These are phyloP conservation scores for Macrophomina tecta DNA, from an alignment of 2,329 filamentous ascomycete species.

Conservation along the genomic window DNA sequence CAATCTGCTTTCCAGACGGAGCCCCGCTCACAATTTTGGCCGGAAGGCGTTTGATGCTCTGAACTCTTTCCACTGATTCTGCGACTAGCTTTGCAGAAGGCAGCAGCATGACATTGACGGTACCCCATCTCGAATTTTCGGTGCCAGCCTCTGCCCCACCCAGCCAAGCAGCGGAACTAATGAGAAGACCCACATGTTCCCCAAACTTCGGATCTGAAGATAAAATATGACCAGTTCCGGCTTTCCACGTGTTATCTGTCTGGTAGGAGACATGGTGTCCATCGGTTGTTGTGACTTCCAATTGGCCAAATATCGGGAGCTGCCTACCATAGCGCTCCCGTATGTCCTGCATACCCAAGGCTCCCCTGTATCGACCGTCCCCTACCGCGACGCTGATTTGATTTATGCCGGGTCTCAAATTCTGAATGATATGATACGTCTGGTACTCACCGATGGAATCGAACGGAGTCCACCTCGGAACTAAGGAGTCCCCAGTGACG, in stretches of 20 bases:
- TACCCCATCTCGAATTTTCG: background rate
- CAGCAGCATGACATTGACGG: background rate
- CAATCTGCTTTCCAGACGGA: background rate
- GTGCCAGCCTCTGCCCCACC: background rate
- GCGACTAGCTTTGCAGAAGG: background rate
- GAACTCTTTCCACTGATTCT: background rate
- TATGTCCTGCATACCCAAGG: background rate
- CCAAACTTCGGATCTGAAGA: background rate
- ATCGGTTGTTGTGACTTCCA: background rate
- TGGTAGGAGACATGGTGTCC: background rate
- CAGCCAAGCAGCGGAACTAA: background rate
- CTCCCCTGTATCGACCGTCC: background rate
- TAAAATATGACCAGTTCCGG: background rate
- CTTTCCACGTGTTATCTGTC: background rate
- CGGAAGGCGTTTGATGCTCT: background rate
- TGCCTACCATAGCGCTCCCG: background rate
- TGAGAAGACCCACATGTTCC: background rate
- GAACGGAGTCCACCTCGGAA: background rate
- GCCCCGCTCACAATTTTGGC: background rate
- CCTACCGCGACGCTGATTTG: background rate
- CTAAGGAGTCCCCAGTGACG: background rate
- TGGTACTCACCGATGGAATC: background rate
- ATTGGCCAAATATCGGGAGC: background rate
- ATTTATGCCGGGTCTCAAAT: background rate
- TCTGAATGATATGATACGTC: background rate